phyloP scores from a whole-genome alignment of 140 eudicot genomes.

The Ambrosia hybrid region DNA sequence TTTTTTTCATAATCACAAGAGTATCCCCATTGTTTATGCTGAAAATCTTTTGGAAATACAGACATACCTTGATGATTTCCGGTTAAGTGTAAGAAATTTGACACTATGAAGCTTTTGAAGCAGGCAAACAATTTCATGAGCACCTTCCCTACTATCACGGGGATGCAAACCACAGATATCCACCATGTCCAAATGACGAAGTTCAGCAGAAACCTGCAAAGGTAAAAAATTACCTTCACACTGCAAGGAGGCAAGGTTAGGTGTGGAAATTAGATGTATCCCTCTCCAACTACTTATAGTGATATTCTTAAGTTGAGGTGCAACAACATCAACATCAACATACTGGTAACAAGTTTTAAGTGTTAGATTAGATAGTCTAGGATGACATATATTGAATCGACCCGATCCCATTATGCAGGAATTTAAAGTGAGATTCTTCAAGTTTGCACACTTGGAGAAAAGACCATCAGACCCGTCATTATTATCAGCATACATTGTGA shows the following conservation, averaged over 20 bases:
- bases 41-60: neutral
- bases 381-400: constrained; percentile 12
- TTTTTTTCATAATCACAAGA: neutral
- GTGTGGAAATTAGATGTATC: neutral
- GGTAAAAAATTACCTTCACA: neutral
- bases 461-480: neutral
- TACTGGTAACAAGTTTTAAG: neutral
- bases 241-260: neutral
- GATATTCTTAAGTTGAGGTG: constrained; percentile 27
- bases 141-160: neutral
- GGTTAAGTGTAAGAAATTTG: constrained; percentile 23
- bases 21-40: neutral
- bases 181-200: constrained; percentile 17
- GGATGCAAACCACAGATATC: neutral
- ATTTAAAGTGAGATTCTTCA: constrained; percentile 7
- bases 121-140: neutral
- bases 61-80: constrained; percentile 13
- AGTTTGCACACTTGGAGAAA: constrained; percentile 5
- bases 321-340: constrained; percentile 9
- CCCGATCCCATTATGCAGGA: neutral
- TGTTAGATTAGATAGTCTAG: constrained; percentile 10
- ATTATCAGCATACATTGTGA: neutral
- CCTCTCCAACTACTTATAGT: neutral
- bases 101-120: constrained; percentile 20
- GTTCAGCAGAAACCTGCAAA: neutral